Base-by-base conservation (phyloP, 768 basidiomycete species). In the Rhizopogon vinicolor region DNA sequence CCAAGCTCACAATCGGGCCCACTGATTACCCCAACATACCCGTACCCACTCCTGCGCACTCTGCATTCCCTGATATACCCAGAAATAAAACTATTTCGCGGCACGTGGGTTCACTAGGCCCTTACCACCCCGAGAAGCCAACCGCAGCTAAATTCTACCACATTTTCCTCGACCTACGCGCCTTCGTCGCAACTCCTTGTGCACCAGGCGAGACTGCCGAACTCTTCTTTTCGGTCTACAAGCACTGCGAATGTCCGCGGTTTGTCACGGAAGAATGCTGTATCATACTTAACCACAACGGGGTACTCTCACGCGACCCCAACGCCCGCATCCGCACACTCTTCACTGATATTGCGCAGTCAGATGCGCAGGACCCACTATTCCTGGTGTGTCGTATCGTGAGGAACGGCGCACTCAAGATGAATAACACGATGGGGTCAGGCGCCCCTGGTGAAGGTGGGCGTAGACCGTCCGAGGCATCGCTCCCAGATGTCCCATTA, bases 241-340 rank as follows among this genome's bases (percentile, higher is more conserved):
- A 87, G 71, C 87, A 89, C 65, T 80, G 82, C 50, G 90, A 89
- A 50, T 63, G 61, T 48, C 79, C 80, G 5, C 87, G 90, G 49
- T 98, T 95, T 68, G 82, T 98, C 41, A 94, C 93, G 0, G 96
- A 98, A 70, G 96, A 98, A 10, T 96, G 88, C 62, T 94, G 89
- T 64, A 86, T 84, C 9, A 75, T 96, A 42, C 79, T 98, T 10
- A 95, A 96, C 68, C 91, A 95, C 71, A 91, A 96, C 54, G 96
- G 96, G 5, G 88, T 88, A 19, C 78, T 88, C 18, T 82, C 89
- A n/a, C 83, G 89, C 9, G 86, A 93, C 63, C 89, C 92, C 5
- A 71, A 83, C 5, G 80, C 79, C 25, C 81, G 82, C 29, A 86
- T 94, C 39, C 87, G 89, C 48, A 93, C 96, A 0, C 77, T 98